Percentiles rank a stretch among this genome's conserved stretches.
Evolutionary conservation across 129 eudicot species (phyloP).

Genomic region (Oenanthe sinensis): DNA sequence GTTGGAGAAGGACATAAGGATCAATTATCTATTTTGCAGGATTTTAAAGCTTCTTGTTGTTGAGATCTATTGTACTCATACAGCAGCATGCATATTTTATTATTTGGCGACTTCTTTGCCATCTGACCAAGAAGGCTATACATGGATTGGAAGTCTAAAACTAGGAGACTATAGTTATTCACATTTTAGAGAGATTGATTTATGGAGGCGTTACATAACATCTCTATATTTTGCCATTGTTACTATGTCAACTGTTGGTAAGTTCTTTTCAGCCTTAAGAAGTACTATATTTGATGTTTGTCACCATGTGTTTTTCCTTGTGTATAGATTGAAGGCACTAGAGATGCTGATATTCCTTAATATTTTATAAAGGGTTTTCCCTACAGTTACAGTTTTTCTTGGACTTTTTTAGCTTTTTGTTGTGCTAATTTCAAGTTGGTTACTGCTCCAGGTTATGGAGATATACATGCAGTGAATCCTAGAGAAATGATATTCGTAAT

Average conservation of each 20-base stretch:
- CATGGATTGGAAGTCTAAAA: conserved; percentile 90
- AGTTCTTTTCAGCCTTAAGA: conserved; percentile 15
- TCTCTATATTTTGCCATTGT: conserved; percentile 86
- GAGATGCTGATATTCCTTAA: no score
- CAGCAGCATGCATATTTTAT: conserved; percentile 97
- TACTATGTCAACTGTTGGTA: conserved; percentile 98
- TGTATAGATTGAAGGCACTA: not conserved
- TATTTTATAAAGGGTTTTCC: not conserved
- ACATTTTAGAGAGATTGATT: conserved; percentile 72
- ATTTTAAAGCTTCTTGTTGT: conserved; percentile 72
- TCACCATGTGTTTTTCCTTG: not conserved
- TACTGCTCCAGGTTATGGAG: conserved; percentile 72
- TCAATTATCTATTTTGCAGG: conserved; percentile 80
- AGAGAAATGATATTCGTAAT: conserved; percentile 93
- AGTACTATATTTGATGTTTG: not conserved
- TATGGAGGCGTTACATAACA: conserved; percentile 72
- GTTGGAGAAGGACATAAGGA: conserved; percentile 79
- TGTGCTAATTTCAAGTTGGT: conserved; percentile 16
- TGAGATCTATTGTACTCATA: conserved; percentile 91
- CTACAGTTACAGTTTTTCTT: not conserved
- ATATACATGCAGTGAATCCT: conserved; percentile 88
- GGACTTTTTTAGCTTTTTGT: not conserved
- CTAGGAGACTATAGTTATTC: conserved; percentile 79
- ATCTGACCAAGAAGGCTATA: conserved; percentile 76
- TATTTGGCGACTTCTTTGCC: conserved; percentile 89